phyloP scores from a whole-genome alignment of 768 basidiomycete genomes.

The Boletus barrowsii region DNA sequence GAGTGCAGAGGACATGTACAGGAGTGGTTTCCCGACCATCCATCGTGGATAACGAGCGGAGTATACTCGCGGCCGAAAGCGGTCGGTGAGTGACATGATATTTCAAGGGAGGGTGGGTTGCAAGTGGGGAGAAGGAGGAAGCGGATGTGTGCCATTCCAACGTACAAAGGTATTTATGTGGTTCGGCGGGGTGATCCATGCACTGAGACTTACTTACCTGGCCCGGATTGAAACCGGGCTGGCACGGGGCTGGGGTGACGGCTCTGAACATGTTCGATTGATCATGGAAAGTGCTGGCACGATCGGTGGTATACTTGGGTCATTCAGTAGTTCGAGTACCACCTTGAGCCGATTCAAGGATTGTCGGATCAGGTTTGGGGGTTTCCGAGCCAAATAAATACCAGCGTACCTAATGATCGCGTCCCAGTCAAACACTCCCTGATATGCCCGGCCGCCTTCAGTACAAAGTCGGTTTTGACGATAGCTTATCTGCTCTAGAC shows the following conservation, averaged over 20 bases:
- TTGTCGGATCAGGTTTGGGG: no score
- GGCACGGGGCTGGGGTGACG: not conserved
- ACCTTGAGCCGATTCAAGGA: no score
- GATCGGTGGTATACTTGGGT: no score
- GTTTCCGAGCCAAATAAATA: constrained; percentile 5
- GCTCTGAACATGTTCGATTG: not conserved
- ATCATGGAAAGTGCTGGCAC: not conserved
- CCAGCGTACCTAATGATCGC: not conserved
- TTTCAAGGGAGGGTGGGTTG: constrained; percentile 11
- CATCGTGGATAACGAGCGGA: constrained; percentile 48
- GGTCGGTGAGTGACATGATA: constrained; percentile 24
- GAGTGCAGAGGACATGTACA: constrained; percentile 49
- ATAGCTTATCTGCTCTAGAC: not conserved
- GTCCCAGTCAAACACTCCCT: not conserved
- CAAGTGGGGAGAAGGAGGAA: not conserved
- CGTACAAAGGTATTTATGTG: constrained; percentile 23
- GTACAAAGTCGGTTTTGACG: constrained; percentile 48
- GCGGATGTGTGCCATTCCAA: not conserved
- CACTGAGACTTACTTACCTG: constrained; percentile 19
- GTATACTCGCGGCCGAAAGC: constrained; percentile 38
- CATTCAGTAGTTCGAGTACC: no score
- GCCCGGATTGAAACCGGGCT: constrained; percentile 21
- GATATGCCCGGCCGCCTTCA: constrained; percentile 66
- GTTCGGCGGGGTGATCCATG: not conserved
- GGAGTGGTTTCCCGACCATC: constrained; percentile 48